phyloP scores from a whole-genome alignment of 2,329 filamentous ascomycete species.

The Pseudocercospora fuligena region DNA sequence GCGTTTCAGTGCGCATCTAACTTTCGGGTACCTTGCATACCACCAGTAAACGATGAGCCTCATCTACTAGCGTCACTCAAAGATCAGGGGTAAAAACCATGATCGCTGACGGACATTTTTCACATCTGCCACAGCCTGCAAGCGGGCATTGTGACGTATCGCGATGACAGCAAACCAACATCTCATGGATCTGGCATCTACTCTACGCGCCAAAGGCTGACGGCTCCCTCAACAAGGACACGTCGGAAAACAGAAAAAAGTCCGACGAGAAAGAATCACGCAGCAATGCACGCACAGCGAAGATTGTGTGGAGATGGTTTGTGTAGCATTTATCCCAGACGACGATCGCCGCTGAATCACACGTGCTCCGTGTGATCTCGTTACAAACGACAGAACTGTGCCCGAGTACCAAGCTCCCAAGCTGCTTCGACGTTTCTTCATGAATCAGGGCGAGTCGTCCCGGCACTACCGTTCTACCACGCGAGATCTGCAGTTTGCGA shows the following conservation, averaged over 20 bases:
- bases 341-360: conserved; percentile 8
- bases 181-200: neutral
- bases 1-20: neutral
- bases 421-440: neutral
- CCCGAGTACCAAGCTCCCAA: neutral
- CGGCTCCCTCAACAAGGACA: neutral
- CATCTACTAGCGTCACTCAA: no score
- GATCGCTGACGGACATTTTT: neutral
- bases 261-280: neutral
- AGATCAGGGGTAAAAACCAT: neutral
- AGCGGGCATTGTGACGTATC: neutral
- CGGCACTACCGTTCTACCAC: conserved; percentile 1
- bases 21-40: neutral
- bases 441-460: neutral
- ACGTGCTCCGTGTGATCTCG: conserved; percentile 7
- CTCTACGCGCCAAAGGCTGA: neutral
- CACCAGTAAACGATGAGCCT: neutral
- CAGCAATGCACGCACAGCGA: neutral
- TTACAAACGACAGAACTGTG: neutral
- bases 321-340: conserved; percentile 6
- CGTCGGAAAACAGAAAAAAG: neutral
- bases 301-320: conserved; percentile 6
- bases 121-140: neutral
- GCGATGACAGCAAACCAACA: neutral
- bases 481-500: conserved; percentile 9